A percentile compares a stretch with the other conserved stretches of the same genome.
Conservation (phyloP, 345 rosid genomes). For the Euphorbia peplus region DNA sequence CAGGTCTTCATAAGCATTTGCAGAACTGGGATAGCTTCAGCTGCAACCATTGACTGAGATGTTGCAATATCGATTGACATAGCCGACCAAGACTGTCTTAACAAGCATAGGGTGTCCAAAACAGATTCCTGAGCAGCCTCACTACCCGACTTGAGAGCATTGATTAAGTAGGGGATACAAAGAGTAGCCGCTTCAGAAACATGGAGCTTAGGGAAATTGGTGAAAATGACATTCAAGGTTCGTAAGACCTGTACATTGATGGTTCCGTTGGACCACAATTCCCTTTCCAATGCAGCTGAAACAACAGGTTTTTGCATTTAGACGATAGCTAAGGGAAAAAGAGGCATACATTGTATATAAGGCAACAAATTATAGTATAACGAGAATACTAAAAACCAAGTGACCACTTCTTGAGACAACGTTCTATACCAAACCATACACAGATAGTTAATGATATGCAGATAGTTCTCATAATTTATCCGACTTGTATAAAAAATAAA, state of each 20-base stretch:
- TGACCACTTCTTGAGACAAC: neutral
- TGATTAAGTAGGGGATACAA: conserved; percentile 79
- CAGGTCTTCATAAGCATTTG: conserved; percentile 80
- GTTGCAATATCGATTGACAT: conserved; percentile 73
- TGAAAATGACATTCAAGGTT: conserved; percentile 70
- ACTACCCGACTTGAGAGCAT: conserved; percentile 68
- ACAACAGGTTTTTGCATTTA: conserved; percentile 14
- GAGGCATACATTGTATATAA: neutral
- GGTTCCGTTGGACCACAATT: conserved; percentile 70
- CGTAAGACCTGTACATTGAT: conserved; percentile 73
- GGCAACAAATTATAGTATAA: neutral
- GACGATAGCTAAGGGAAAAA: neutral
- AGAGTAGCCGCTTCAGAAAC: conserved; percentile 86
- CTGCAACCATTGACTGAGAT: conserved; percentile 78
- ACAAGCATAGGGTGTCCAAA: conserved; percentile 68
- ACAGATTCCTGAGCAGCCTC: conserved; percentile 76
- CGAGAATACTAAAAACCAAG: neutral
- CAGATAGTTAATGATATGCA: neutral
- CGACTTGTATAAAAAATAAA: neutral
- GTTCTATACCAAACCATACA: neutral
- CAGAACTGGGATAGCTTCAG: conserved; percentile 79
- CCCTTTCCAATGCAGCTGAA: conserved; percentile 93
- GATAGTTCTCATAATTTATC: neutral
- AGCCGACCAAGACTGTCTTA: conserved; percentile 77
- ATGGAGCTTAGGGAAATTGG: conserved; percentile 81